Evolutionary conservation across 345 rosid species (phyloP), one percentile per base, ranked within the genome.

Genomic region (Syzygium aromaticum): DNA sequence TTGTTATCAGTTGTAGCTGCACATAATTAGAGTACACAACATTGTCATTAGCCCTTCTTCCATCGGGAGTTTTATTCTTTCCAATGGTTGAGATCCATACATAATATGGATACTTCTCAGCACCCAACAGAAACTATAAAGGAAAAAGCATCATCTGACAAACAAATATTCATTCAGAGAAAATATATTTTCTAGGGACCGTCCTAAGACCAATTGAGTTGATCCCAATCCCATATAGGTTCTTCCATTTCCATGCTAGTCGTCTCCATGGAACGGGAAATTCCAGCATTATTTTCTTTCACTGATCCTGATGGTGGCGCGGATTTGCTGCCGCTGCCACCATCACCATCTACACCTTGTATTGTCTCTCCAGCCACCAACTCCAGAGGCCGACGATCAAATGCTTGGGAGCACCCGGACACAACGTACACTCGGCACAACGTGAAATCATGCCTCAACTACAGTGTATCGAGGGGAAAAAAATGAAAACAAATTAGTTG

Each of bases 341-440:
- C 52, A 63, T 30, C 89, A 28, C 85, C 43, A 25, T 30, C 49
- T 19, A 90, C 89, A 46, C 73, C 87, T 92, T 89, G 52, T 54
- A 19, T 21, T 30, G 59, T 56, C 86, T 52, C 86, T 56, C n/a
- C 21, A 56, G 86, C 78, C 83, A 33, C 89, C 89, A 80, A 90
- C 91, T 86, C 90, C 95, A 87, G 87, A 4, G 97, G 98, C 63
- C 99, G 98, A 86, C 98, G 94, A 49, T 97, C 98, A 88, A 95
- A 97, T 80, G 99, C 96, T 87, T 94, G 93, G 17, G 87, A 90
- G 94, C 91, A 91, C 89, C 98, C 96, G 16, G 98, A 94, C 86
- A 90, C 89, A 88, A 95, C 91, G 84, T 96, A 96, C 89, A 97
- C 90, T 64, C 96, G 96, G 86, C 98, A 96, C 92, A 97, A 85